Percentiles rank a stretch among this genome's conserved stretches.
These are phyloP conservation scores for Fusarium oxysporum DNA, from an alignment of 2,329 filamentous ascomycete species.

Conservation along the genomic window DNA sequence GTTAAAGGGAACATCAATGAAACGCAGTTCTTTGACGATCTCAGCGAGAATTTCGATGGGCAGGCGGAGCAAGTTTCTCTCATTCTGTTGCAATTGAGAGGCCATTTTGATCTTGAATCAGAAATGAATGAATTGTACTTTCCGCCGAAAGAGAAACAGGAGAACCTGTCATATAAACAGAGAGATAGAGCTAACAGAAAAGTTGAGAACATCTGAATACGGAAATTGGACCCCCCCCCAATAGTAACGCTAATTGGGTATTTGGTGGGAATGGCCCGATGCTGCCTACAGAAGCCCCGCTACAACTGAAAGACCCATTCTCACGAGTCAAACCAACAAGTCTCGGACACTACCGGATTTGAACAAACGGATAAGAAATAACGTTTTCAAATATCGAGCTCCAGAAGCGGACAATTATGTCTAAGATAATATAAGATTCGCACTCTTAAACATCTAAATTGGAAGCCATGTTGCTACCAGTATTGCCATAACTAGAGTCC, in stretches of 20 bases:
- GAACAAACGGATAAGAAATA: not conserved
- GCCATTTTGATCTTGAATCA: not conserved
- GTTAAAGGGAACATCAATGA: too few species aligned
- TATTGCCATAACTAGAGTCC: not conserved
- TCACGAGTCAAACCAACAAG: not conserved
- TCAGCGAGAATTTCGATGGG: not conserved
- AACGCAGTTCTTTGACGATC: not conserved
- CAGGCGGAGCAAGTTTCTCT: not conserved
- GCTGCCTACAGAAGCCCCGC: not conserved
- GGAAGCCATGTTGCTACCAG: not conserved
- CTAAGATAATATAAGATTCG: not conserved
- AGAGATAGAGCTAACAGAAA: not conserved
- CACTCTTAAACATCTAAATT: not conserved
- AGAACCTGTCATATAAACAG: accelerated
- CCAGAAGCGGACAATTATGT: too few species aligned
- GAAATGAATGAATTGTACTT: too few species aligned
- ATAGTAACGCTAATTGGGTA: not conserved
- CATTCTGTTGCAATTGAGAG: accelerated
- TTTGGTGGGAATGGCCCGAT: not conserved
- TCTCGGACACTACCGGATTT: not conserved
- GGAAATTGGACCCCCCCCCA: not conserved
- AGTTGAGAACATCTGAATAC: accelerated
- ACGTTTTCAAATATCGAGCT: too few species aligned
- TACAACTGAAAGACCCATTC: not conserved
- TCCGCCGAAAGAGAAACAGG: not conserved